Evolutionary conservation across 1,139 yeast species (phyloP), one percentile per base, ranked within the genome.

Genomic region (Lodderomyces margitis): DNA sequence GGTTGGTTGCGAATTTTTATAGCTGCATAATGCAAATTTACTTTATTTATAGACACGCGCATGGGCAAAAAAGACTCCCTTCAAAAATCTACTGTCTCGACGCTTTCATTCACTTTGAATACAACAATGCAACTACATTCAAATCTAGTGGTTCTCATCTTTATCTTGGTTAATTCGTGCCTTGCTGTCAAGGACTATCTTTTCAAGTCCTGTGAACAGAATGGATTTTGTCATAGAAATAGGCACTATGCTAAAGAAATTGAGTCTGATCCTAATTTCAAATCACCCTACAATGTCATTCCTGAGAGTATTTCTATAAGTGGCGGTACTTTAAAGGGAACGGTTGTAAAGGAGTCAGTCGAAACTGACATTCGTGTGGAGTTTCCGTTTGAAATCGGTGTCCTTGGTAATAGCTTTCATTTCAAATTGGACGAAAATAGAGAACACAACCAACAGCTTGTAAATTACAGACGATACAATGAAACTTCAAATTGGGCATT

Each of bases 221-320:
- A 91, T 16, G 95, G 97, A 7, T 91, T 92, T 58, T 92, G 98
- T 59, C 67, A 75, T 39, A 73, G 98, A 57, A 88, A 92, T 55
- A 67, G 94, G 41, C 80, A 79, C 46, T 89, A 76, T 59, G 92
- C 94, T 5, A 49, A 57, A 2, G 59, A 54, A 4, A 40, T 41
- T 1, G 10, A 6, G 14, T 12, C 5, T 17, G 33, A 36, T 20
- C 15, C 20, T 12, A 12, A 19, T 27, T 41, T 43, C 1, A 55
- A 53, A 20, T 64, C 81, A 1, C 76, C 79, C 15, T 91, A 89
- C 57, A 51, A 69, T 1, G 56, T 91, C 27, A 10, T 25, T 20
- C 19, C 14, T 7, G 82, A 78, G 46, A 51, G 47, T 83, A 0
- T 34, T 21, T 17, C 16, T 4, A 31, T 42, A 10, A 15, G 24